Evolutionary conservation across 169 alveolate species (phyloP), one percentile per base, ranked within the genome.

Genomic region (Condylostoma magnum): DNA sequence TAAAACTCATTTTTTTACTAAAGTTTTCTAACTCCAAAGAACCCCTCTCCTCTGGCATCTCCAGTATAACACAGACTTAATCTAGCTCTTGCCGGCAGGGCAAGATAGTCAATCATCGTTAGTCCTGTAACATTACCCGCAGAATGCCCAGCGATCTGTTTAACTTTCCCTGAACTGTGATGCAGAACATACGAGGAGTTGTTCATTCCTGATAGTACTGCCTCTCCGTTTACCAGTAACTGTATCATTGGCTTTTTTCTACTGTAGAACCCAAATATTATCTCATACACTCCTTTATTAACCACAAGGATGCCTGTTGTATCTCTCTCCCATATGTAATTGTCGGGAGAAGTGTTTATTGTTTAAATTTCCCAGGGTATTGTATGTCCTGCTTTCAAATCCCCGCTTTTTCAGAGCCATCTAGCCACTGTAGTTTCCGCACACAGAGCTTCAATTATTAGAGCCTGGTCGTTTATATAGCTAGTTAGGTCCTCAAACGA

Each of bases 61-160:
- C 97, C 97, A 38, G 76, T 76, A 65, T 73, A 92, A n/a, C 89
- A 51, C 47, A 92, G 56, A 28, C 86, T 69, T 12, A 92, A 60
- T 80, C 91, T 79, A 0, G 97, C 93, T 75, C 93, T 83, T 55
- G 89, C 91, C 18, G 97, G 95, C 10, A 92, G 70, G 25, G 88
- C 77, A 41, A 92, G 69, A 76, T 74, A 92, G 60, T 84, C 91
- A 37, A 79, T 55, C 66, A 88, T 38, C n/a, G 87, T 77, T 28
- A 78, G 48, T 0, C 91, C 92, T 12, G 86, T 51, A 20, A 67
- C 36, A 46, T 67, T 67, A 10, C 76, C 76, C 28, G 22, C 33
- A 12, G 76, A 38, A 34, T 67, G 76, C 20, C 20, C 10, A 25
- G 52, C 66, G 28, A 28, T 50, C 15, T 36, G 27, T 38, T 51